These are phyloP conservation scores for Sclerotinia minor DNA, from an alignment of 2,329 filamentous ascomycete species.

Conservation along the genomic window DNA sequence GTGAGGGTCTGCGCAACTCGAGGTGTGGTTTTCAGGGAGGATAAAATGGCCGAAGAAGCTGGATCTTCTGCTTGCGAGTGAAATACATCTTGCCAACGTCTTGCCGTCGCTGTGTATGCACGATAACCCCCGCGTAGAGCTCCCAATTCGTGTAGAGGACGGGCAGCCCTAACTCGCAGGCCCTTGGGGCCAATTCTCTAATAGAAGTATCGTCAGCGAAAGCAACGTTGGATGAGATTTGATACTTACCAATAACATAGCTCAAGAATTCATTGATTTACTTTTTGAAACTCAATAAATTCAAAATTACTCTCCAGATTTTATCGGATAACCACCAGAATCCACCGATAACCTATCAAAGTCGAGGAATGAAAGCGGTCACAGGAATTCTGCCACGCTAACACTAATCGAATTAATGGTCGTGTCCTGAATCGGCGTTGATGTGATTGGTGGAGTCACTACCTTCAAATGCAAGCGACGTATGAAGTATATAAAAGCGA, in stretches of 20 bases:
- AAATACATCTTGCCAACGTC: constrained; percentile 55
- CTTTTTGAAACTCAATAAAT: not conserved
- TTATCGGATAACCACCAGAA: not conserved
- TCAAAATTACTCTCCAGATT: constrained; percentile 19
- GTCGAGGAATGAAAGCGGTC: not conserved
- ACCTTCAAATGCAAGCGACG: not conserved
- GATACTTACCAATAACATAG: constrained; percentile 23
- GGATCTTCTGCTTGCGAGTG: constrained; percentile 62
- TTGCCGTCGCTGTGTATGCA: constrained; percentile 38
- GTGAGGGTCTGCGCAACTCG: constrained; percentile 71
- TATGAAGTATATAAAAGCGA: not conserved
- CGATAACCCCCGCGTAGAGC: constrained; percentile 32
- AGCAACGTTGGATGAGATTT: not conserved
- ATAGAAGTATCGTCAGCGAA: not conserved
- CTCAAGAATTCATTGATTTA: constrained; percentile 24
- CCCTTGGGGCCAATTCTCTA: constrained; percentile 37
- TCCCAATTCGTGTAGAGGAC: constrained; percentile 34
- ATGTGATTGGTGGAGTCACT: constrained; percentile 13
- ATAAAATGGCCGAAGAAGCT: constrained; percentile 53
- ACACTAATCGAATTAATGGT: not conserved
- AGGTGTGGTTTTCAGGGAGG: constrained; percentile 48
- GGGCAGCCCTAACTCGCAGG: constrained; percentile 37
- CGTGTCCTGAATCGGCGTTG: constrained; percentile 16
- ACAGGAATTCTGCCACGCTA: not conserved
- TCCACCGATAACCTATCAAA: constrained; percentile 11